Percentiles rank a stretch among this genome's conserved stretches.
These are phyloP conservation scores for Pyrus hybrid DNA, from an alignment of 331 rosid species.

Conservation along the genomic window DNA sequence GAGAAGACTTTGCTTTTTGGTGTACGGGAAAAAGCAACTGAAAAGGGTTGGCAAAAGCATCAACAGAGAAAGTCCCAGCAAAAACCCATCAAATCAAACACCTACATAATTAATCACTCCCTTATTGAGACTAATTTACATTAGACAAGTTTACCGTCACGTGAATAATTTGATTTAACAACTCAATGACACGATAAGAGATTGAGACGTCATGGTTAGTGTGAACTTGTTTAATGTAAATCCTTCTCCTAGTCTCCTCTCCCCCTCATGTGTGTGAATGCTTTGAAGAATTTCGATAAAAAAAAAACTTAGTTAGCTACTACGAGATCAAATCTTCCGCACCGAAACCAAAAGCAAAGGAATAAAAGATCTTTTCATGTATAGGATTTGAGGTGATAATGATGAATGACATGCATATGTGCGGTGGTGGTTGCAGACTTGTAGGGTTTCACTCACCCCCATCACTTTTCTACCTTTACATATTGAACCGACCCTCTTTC, in stretches of 20 bases:
- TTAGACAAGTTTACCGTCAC: too few species aligned
- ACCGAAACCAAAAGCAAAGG: neutral
- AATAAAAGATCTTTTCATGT: neutral
- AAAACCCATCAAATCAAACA: conserved; percentile 54
- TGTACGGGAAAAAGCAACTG: conserved; percentile 17
- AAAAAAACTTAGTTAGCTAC: neutral
- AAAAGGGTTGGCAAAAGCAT: conserved; percentile 41
- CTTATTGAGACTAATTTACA: too few species aligned
- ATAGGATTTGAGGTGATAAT: neutral
- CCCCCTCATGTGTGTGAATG: too few species aligned
- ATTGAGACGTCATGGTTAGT: too few species aligned
- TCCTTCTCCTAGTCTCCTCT: too few species aligned
- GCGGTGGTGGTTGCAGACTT: conserved; percentile 19
- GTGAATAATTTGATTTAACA: too few species aligned
- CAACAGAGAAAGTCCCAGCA: conserved; percentile 41
- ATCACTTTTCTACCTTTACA: conserved; percentile 24
- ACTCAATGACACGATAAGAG: too few species aligned
- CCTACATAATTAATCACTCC: conserved; percentile 21
- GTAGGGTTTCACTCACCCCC: conserved; percentile 3
- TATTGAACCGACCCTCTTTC: neutral
- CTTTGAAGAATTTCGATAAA: too few species aligned
- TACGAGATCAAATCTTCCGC: too few species aligned
- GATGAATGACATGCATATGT: conserved; percentile 6
- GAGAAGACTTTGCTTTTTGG: conserved; percentile 18
- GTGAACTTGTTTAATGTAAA: neutral